Evolutionary conservation across 345 rosid species (phyloP).

Genomic region (Corymbia maculata): DNA sequence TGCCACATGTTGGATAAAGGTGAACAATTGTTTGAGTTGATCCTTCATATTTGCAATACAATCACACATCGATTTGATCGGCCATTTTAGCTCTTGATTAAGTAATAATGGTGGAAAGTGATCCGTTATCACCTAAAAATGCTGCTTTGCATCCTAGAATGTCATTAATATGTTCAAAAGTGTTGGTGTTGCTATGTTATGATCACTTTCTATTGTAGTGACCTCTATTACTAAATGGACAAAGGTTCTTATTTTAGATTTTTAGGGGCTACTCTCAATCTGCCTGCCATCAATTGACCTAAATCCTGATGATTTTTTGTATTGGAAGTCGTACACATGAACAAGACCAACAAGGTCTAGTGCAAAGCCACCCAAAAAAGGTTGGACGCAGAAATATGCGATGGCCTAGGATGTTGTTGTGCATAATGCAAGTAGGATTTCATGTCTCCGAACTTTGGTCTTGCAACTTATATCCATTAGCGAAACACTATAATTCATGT

Average conservation of each 20-base stretch:
- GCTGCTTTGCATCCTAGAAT: too few species aligned
- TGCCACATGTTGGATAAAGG: too few species aligned
- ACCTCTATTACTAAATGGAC: not conserved
- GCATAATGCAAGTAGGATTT: conserved; percentile 18
- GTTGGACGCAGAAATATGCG: conserved; percentile 50
- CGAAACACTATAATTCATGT: not conserved
- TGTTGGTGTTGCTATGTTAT: not conserved
- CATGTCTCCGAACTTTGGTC: conserved; percentile 14
- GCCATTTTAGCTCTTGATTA: too few species aligned
- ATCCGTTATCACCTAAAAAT: too few species aligned
- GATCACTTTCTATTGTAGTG: not conserved
- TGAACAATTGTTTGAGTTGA: too few species aligned
- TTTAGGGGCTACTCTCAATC: conserved; percentile 53
- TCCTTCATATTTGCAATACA: too few species aligned
- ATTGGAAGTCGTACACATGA: conserved; percentile 63
- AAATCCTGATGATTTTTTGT: conserved; percentile 62
- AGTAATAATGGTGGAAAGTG: too few species aligned
- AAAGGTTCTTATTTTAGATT: not conserved
- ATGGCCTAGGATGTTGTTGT: not conserved
- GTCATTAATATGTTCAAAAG: too few species aligned
- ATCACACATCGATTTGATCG: too few species aligned
- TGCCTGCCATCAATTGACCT: conserved; percentile 59
- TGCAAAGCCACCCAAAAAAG: conserved; percentile 55
- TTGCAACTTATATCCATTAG: not conserved
- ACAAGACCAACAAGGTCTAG: conserved; percentile 52